Evolutionary conservation across 1,139 yeast species (phyloP).

Genomic region (Suhomyces guaymorum): DNA sequence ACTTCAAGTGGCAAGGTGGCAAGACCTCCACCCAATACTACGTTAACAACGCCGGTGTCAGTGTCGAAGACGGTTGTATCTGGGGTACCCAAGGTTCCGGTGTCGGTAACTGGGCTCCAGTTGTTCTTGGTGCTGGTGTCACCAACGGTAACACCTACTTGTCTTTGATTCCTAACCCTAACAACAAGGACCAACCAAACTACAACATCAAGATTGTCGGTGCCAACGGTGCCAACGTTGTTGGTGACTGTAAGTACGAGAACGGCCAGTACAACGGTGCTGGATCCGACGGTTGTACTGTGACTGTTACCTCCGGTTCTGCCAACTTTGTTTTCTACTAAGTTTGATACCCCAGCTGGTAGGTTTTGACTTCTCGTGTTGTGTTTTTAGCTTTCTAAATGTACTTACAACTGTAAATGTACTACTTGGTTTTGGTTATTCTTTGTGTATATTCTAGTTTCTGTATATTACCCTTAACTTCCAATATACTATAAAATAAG

Average conservation of each 20-base stretch:
- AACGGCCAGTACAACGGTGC: slow-evolving; percentile 62
- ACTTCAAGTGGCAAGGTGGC: slow-evolving; percentile 67
- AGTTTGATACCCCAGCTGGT: slow-evolving; percentile 16
- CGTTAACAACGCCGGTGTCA: slow-evolving; percentile 80
- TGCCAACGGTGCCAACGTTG: slow-evolving; percentile 48
- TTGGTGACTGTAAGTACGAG: slow-evolving; percentile 65
- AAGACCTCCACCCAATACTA: slow-evolving; percentile 76
- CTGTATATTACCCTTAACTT: no score
- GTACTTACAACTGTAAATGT: slow-evolving; percentile 9
- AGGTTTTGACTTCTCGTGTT: slow-evolving; percentile 10
- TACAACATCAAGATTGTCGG: slow-evolving; percentile 71
- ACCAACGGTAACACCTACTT: slow-evolving; percentile 63
- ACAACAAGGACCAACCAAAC: slow-evolving; percentile 62
- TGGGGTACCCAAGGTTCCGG: slow-evolving; percentile 70
- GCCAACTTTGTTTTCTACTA: slow-evolving; percentile 69
- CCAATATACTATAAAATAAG: no score
- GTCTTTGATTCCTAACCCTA: slow-evolving; percentile 81
- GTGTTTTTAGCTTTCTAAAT: slow-evolving; percentile 11
- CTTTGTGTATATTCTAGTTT: slow-evolving; percentile 5
- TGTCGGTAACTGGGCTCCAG: slow-evolving; percentile 84
- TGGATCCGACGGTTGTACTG: slow-evolving; percentile 77
- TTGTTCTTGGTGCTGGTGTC: slow-evolving; percentile 75
- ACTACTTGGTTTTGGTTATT: slow-evolving; percentile 3
- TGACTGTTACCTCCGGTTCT: slow-evolving; percentile 63
- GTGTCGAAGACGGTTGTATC: slow-evolving; percentile 69